Conservation (phyloP, 2,329 filamentous ascomycete genomes). For the Aspergillus clavatus region DNA sequence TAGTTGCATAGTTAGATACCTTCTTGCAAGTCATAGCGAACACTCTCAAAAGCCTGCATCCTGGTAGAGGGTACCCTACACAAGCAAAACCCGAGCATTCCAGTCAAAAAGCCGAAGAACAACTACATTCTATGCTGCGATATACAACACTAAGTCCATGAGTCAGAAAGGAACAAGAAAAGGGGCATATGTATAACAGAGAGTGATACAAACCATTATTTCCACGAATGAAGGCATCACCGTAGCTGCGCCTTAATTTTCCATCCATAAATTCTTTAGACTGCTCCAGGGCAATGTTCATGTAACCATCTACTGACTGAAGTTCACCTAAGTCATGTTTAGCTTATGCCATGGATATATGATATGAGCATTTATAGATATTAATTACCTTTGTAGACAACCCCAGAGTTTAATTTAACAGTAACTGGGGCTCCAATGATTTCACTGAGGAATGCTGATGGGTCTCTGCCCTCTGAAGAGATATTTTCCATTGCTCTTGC, state of each 20-base stretch:
- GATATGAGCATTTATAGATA: too few species aligned
- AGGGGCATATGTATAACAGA: not conserved
- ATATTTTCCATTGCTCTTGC: constrained; percentile 64
- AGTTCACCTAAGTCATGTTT: constrained; percentile 65
- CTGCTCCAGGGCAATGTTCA: constrained; percentile 98
- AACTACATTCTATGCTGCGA: constrained; percentile 36
- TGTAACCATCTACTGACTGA: constrained; percentile 96
- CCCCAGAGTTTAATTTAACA: constrained; percentile 97
- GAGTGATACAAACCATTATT: constrained; percentile 69
- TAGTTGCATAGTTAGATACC: too few species aligned
- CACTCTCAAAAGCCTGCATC: too few species aligned
- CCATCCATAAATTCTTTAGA: constrained; percentile 89
- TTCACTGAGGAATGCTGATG: constrained; percentile 85
- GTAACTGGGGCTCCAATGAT: constrained; percentile 93
- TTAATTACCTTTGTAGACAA: constrained; percentile 85
- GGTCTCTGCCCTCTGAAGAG: constrained; percentile 73
- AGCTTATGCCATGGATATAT: constrained; percentile 6
- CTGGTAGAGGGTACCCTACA: too few species aligned
- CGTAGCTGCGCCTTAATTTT: constrained; percentile 74
- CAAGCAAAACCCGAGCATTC: too few species aligned
- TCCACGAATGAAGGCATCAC: constrained; percentile 90
- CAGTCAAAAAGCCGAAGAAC: too few species aligned
- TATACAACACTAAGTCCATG: constrained; percentile 32
- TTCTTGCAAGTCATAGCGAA: too few species aligned
- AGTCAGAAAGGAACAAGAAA: not conserved